Conservation (phyloP, 139 green algal genomes). For the Dunaliella sp. region DNA sequence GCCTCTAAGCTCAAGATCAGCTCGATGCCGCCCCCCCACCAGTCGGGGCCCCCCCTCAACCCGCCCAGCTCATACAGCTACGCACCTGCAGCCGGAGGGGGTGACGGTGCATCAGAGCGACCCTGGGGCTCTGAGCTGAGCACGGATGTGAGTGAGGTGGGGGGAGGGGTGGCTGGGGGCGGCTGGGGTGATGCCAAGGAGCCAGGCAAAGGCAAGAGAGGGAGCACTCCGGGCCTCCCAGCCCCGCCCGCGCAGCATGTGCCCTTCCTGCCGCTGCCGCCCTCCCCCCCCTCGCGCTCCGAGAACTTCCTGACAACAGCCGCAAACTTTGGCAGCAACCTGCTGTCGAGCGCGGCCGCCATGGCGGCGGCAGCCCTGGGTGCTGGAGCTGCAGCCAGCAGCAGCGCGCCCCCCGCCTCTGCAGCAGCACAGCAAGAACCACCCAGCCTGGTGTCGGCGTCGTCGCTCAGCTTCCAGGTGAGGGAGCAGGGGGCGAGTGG, state of each 20-base stretch:
- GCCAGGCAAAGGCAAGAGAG: not conserved
- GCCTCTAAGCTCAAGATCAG: constrained; percentile 34
- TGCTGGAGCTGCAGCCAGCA: not conserved
- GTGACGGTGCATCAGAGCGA: not conserved
- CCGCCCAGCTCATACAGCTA: not conserved
- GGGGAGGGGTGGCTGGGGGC: not conserved
- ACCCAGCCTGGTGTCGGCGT: not conserved
- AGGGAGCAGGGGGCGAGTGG: not conserved
- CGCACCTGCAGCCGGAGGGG: not conserved
- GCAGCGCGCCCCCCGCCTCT: not conserved
- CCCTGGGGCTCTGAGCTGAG: not conserved
- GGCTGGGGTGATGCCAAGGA: not conserved
- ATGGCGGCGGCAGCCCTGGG: not conserved
- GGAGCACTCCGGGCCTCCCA: too few relatives aligned
- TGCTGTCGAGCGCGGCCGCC: not conserved
- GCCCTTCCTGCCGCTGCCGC: not conserved
- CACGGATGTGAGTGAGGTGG: not conserved
- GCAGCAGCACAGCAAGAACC: not conserved
- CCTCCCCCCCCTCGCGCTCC: not conserved
- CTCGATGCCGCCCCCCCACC: constrained; percentile 21
- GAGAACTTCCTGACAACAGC: not conserved
- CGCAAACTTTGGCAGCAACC: not conserved
- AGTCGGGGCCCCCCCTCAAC: constrained; percentile 33
- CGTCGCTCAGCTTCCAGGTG: not conserved
- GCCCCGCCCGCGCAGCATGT: not conserved